Evolutionary conservation across 805 yeast species (phyloP).

Genomic region (Scheffersomyces lignosus): DNA sequence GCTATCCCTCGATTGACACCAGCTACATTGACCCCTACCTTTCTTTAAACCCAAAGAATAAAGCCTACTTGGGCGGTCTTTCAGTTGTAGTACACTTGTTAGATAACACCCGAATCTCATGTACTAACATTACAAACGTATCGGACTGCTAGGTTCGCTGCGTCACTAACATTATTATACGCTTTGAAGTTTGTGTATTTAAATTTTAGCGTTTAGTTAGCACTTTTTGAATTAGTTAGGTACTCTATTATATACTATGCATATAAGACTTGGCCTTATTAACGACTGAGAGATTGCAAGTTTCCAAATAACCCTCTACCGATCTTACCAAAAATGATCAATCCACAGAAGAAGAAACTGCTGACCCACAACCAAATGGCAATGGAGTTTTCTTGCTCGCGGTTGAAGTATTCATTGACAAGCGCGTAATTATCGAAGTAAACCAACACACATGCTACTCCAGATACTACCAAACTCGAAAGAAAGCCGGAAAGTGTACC

Average conservation of each 20-base stretch:
- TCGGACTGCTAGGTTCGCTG: no score
- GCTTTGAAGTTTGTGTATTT: no score
- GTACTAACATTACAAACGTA: slow-evolving; percentile 36
- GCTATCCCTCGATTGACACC: slow-evolving; percentile 22
- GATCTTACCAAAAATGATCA: slow-evolving; percentile 66
- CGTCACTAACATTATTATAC: no score
- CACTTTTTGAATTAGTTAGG: no score
- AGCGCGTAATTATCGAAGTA: slow-evolving; percentile 27
- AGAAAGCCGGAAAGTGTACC: slow-evolving; percentile 55
- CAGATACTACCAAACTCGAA: slow-evolving; percentile 34
- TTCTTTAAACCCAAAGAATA: slow-evolving; percentile 21
- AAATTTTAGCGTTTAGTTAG: no score
- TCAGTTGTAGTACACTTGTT: slow-evolving; percentile 38
- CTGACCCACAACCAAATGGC: slow-evolving; percentile 56
- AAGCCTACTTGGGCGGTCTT: slow-evolving; percentile 25
- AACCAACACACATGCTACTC: slow-evolving; percentile 29
- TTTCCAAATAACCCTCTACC: slow-evolving; percentile 53
- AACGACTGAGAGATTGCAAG: no score
- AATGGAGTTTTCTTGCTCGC: slow-evolving; percentile 24
- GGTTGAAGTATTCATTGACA: slow-evolving; percentile 13
- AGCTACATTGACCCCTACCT: slow-evolving; percentile 23
- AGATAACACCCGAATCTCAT: slow-evolving; percentile 34
- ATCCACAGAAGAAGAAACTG: slow-evolving; percentile 65
- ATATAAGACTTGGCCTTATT: no score
- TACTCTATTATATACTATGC: no score